These are phyloP conservation scores for Pleurozium schreberi DNA, from an alignment of 225 moss, liverwort and hornwort species.

Conservation along the genomic window DNA sequence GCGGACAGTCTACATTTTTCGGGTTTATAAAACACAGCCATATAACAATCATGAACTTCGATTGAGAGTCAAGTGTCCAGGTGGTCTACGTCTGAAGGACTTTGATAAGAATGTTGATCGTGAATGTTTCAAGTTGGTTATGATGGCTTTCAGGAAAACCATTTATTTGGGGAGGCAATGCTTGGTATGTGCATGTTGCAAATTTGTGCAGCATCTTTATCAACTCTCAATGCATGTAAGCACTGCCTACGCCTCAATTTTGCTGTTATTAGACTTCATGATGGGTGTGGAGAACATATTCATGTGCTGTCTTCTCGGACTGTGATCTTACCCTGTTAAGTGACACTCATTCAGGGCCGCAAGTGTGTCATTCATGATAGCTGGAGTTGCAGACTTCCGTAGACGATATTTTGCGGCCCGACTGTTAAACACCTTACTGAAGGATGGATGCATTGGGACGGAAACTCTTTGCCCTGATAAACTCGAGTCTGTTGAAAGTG, in stretches of 20 bases:
- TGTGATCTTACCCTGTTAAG: background rate
- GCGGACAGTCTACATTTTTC: background rate
- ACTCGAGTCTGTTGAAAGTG: background rate
- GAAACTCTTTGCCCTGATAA: background rate
- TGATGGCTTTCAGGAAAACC: conserved; percentile 48
- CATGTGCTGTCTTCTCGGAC: background rate
- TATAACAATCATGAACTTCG: background rate
- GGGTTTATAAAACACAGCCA: background rate
- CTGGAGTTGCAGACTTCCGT: conserved; percentile 87
- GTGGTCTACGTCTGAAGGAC: background rate
- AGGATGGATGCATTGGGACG: conserved; percentile 65
- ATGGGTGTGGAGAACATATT: background rate
- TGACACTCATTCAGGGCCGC: conserved; percentile 40
- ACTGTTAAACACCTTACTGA: conserved; percentile 70
- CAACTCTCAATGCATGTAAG: conserved; percentile 78
- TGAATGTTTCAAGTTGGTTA: conserved; percentile 3
- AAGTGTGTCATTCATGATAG: conserved; percentile 83
- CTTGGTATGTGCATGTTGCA: conserved; percentile 58
- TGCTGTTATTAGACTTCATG: background rate
- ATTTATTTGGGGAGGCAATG: conserved; percentile 56
- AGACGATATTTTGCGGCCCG: conserved; percentile 75
- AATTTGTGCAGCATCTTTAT: conserved; percentile 62
- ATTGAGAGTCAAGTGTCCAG: background rate
- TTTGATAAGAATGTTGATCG: background rate
- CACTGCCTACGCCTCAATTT: background rate